Evolutionary conservation across 2,329 filamentous ascomycete genomes (phyloP).

Genomic region (Aspergillus texensis): DNA sequence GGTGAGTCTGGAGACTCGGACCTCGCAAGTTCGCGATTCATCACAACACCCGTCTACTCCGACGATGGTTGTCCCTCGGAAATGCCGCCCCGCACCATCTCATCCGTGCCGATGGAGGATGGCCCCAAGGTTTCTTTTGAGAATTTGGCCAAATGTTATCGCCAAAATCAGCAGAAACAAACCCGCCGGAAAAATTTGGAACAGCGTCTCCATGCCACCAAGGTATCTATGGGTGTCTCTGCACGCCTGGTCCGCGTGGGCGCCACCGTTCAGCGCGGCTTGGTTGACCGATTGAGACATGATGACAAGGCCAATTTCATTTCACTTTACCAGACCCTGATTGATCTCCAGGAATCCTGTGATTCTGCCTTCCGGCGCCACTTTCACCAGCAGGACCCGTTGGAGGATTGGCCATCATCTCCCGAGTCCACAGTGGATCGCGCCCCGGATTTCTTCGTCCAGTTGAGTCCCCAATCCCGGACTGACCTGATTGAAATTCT

Average conservation of each 20-base stretch:
- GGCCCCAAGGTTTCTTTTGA: conserved; percentile 42
- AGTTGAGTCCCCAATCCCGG: conserved; percentile 74
- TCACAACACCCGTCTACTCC: conserved; percentile 23
- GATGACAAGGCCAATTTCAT: conserved; percentile 50
- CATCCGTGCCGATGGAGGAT: conserved; percentile 23
- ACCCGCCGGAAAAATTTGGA: conserved; percentile 43
- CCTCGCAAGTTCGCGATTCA: conserved; percentile 30
- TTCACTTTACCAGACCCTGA: conserved; percentile 46
- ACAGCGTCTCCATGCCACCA: conserved; percentile 43
- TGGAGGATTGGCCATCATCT: conserved; percentile 33
- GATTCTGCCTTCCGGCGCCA: conserved; percentile 37
- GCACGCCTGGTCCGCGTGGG: conserved; percentile 46
- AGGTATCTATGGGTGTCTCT: conserved; percentile 47
- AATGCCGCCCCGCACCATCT: conserved; percentile 14
- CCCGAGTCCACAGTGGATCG: conserved; percentile 42
- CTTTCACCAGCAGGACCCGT: conserved; percentile 37
- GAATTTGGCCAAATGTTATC: conserved; percentile 47
- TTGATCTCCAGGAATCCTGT: conserved; percentile 48
- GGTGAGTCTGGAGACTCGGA: conserved; percentile 40
- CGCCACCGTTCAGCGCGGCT: conserved; percentile 45
- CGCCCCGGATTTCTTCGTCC: conserved; percentile 52
- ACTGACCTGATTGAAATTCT: conserved; percentile 79
- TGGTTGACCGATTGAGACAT: conserved; percentile 49
- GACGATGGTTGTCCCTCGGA: conserved; percentile 21
- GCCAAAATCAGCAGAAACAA: conserved; percentile 46